Conservation (phyloP, 2,329 filamentous ascomycete genomes). For the Clonostachys byssicola region DNA sequence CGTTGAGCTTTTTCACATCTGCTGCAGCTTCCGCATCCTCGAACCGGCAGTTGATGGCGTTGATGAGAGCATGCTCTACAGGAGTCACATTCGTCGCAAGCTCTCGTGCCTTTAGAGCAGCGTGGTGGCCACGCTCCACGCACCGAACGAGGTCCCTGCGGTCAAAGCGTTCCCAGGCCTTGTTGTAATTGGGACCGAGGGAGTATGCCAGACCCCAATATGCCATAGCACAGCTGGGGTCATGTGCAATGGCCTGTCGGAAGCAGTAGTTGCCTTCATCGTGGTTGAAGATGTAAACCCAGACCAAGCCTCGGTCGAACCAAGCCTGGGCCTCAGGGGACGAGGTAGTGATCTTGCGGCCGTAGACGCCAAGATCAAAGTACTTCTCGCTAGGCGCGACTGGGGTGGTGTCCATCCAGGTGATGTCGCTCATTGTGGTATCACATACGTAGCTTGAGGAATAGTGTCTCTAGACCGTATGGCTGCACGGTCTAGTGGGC, state of each 20-base stretch:
- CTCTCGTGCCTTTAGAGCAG: constrained; percentile 4
- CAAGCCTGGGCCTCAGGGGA: constrained; percentile 52
- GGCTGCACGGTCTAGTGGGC: too few relatives aligned
- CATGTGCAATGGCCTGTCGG: constrained; percentile 47
- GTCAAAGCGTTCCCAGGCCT: constrained; percentile 65
- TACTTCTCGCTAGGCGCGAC: too few relatives aligned
- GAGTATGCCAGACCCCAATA: constrained; percentile 70
- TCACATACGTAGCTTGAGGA: too few relatives aligned
- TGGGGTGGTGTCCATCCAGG: too few relatives aligned
- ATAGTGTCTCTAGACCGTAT: too few relatives aligned
- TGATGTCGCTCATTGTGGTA: too few relatives aligned
- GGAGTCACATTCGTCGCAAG: too few relatives aligned
- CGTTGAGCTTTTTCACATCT: constrained; percentile 39
- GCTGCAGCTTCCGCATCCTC: constrained; percentile 30
- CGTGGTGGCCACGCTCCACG: constrained; percentile 28
- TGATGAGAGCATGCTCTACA: constrained; percentile 56
- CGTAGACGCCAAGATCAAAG: constrained; percentile 59
- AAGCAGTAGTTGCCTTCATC: constrained; percentile 66
- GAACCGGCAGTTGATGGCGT: constrained; percentile 59
- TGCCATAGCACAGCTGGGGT: constrained; percentile 55
- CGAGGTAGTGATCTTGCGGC: constrained; percentile 47
- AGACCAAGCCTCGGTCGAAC: constrained; percentile 70
- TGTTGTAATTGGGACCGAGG: constrained; percentile 72
- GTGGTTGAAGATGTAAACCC: constrained; percentile 75
- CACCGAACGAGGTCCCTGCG: too few relatives aligned